Evolutionary conservation across 768 basidiomycete species (phyloP).

Genomic region (Tulasnella sp.): DNA sequence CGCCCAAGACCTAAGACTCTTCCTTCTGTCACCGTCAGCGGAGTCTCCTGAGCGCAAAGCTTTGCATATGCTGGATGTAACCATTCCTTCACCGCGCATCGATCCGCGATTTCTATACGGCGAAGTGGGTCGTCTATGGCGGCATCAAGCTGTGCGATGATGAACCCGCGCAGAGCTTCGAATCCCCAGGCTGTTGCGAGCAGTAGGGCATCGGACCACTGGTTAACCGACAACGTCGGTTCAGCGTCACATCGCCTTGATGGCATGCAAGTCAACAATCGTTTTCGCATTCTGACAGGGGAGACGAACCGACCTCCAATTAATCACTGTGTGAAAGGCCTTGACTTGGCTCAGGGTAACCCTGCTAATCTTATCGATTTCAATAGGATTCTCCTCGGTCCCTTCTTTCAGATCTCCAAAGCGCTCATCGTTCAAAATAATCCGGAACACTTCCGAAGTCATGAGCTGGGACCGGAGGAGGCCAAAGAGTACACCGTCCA

Average conservation of each 20-base stretch:
- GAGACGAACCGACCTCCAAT: background rate
- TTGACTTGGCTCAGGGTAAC: background rate
- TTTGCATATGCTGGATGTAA: background rate
- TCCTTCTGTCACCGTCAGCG: background rate
- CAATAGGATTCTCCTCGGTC: background rate
- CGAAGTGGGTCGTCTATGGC: background rate
- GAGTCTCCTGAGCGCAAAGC: background rate
- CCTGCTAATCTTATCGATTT: background rate
- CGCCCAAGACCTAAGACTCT: background rate
- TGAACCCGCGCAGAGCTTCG: background rate
- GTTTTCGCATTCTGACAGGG: too few species aligned
- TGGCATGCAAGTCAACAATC: background rate
- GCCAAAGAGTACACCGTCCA: background rate
- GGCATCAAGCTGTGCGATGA: background rate
- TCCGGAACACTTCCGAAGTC: background rate
- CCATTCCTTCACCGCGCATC: constrained; percentile 4
- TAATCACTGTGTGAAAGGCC: background rate
- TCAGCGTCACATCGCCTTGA: background rate
- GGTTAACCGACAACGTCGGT: background rate
- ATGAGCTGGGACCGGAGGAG: background rate
- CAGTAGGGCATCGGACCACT: background rate
- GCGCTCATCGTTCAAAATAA: background rate
- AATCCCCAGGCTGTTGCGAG: constrained; percentile 2
- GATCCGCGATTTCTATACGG: background rate
- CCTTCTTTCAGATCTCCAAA: background rate